Base-by-base conservation (phyloP, 1,139 yeast genomes). In the Geotrichum restrictum region DNA sequence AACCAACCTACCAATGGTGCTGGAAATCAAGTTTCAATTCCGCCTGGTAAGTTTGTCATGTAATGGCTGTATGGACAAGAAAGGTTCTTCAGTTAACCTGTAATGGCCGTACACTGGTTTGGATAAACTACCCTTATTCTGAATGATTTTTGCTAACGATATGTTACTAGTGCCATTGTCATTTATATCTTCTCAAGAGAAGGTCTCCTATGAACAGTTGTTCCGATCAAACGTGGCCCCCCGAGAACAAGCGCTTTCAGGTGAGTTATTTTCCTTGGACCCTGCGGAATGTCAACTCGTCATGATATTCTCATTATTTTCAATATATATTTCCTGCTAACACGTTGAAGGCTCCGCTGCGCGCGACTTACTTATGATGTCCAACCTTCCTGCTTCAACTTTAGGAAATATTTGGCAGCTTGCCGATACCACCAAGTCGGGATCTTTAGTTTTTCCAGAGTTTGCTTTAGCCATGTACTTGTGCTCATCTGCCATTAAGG, bases 401-500 rank as follows among this genome's bases (percentile, higher is more conserved):
- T 75, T 93, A 63, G 95, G 95, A 1, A 88, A 85, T 59, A 84
- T 93, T 56, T 93, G 98, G 98, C 81, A 86, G 32, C 74, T 93
- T 58, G 80, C 96, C 24, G 98, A 93, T 65, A 85, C 95, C 1
- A 86, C 84, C 62, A 85, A 82, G 62, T 83, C 95, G 3, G 98
- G 98, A 1, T 78, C 82, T 48, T 76, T 93, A 55, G 71, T 93
- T 59, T 93, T 91, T 64, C 98, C 98, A 0, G 98, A 93, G 67
- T 93, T 93, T 74, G 96, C 96, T 10, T 75, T 91, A 61, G 95
- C 96, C 16, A 82, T 93, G 76, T 95, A 88, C 67, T 76, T 93
- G 60, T 89, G 96, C 66, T 85, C 88, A 59, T 70, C 81, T 65
- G 85, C 85, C 0, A 74, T 88, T 61, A 81, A 82, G 62, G 96